Evolutionary conservation across 2,329 filamentous ascomycete genomes (phyloP), one percentile per base, ranked within the genome.

Genomic region (Fonsecaea nubica): DNA sequence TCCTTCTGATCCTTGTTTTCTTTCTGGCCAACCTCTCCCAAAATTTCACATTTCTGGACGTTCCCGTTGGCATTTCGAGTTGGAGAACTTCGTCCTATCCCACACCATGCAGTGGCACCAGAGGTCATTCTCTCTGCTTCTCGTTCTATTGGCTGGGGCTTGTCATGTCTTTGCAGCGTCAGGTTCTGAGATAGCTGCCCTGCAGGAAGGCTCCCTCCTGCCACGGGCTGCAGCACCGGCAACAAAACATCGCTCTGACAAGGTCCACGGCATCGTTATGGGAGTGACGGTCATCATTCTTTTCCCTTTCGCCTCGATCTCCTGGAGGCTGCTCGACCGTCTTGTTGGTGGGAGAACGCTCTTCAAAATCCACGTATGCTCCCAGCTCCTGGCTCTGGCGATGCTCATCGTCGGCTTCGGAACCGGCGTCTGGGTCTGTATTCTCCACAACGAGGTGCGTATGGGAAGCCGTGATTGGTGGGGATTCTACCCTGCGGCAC

Each of bases 261-360:
- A 50, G n/a, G 45, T 50, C 9, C 45, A 50, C 8, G 45, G 45
- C 18, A 50, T 50, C 9, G 25, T 50, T 5, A 50, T 50, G 45
- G 45, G 45, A 3, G 9, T 12, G 4, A 50, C 45, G 18, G 45
- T 50, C 18, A 50, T 50, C 18, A 50, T 50, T 10, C 2, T 50
- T 8, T 50, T 50, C 45, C 45, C 45, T 25, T 50, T 50, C 45
- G 45, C 18, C 45, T 50, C 45, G 45, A 50, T 50, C 45, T 50
- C 18, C 12, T 50, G 45, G 45, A 50, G 45, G 12, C 45, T 50
- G 45, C 45, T 50, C 8, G 45, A 50, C 18, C 45, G 45, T 8
- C 18, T 50, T 6, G 45, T 50, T 10, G 25, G 45, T 10, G 45
- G 45, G 12, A 50, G 8, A 12, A 50, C 45, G 18, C 45, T 50